phyloP scores from a whole-genome alignment of 73 alveolate species.

The Paramecium octaurelia region DNA sequence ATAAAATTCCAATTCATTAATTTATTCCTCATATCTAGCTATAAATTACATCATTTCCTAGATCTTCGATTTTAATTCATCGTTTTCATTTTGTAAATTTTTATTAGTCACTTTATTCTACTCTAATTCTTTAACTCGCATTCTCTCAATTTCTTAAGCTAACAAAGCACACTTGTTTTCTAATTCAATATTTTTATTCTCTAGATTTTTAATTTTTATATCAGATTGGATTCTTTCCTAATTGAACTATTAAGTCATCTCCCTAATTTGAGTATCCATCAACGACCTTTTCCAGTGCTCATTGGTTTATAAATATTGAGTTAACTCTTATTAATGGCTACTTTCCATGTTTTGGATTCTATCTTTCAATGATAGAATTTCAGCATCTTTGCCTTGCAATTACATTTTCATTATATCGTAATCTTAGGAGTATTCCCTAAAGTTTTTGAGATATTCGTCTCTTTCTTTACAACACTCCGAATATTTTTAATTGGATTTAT shows the following conservation, averaged over 20 bases:
- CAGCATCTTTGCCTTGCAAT: background rate
- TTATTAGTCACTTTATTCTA: background rate
- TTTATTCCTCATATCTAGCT: background rate
- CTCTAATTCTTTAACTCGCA: background rate
- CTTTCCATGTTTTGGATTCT: background rate
- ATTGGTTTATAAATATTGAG: background rate
- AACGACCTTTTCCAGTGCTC: background rate
- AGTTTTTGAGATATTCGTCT: background rate
- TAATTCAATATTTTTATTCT: background rate
- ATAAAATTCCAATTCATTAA: background rate
- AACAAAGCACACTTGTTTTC: conserved; percentile 7
- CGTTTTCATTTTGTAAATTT: background rate
- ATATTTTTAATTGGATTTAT: background rate
- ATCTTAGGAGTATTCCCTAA: background rate
- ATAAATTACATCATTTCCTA: background rate
- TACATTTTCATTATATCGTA: background rate
- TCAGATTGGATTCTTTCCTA: background rate
- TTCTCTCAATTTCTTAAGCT: conserved; percentile 20
- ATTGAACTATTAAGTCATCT: background rate
- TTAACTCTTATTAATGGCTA: background rate
- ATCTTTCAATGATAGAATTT: background rate
- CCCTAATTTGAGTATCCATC: background rate
- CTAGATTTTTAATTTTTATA: background rate
- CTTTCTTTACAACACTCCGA: background rate
- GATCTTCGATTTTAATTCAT: background rate